A percentile compares a stretch with the other conserved stretches of the same genome.
Evolutionary conservation across 164 flowering plant genomes (phyloP).

Genomic region (Pachysandra terminalis): DNA sequence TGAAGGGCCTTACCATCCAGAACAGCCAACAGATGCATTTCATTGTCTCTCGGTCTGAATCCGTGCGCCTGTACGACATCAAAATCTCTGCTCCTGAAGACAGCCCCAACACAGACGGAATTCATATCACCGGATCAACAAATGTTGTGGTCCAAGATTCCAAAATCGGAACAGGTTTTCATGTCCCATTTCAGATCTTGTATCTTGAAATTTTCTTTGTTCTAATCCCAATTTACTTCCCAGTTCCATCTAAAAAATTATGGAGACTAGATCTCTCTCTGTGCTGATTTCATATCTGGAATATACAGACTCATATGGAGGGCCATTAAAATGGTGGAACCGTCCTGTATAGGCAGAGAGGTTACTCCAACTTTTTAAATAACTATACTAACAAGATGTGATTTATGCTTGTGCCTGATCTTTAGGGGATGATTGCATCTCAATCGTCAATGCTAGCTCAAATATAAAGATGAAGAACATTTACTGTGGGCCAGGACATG

Average conservation of each 20-base stretch:
- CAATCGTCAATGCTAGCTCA: slow-evolving; percentile 81
- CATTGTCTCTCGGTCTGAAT: slow-evolving; percentile 45
- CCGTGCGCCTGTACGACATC: slow-evolving; percentile 54
- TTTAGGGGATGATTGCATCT: slow-evolving; percentile 84
- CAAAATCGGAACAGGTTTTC: slow-evolving; percentile 82
- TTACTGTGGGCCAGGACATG: slow-evolving; percentile 89
- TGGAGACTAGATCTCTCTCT: no score
- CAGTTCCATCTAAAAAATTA: no score
- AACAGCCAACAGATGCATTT: slow-evolving; percentile 96
- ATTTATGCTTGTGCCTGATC: slow-evolving; percentile 1
- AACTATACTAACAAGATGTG: no score
- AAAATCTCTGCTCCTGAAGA: slow-evolving; percentile 66
- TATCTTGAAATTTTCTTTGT: no score
- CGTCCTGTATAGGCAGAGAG: no score
- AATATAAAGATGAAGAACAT: slow-evolving; percentile 77
- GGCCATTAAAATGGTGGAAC: no score
- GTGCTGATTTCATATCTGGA: no score
- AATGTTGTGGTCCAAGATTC: slow-evolving; percentile 61
- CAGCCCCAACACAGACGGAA: slow-evolving; percentile 99
- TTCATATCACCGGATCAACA: slow-evolving; percentile 77
- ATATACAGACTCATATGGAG: no score
- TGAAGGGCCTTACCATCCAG: slow-evolving; percentile 66
- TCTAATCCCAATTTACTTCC: not conserved
- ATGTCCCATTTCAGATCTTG: not conserved
- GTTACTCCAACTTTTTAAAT: no score